A percentile compares a stretch with the other conserved stretches of the same genome.
phyloP scores from a whole-genome alignment of 768 basidiomycete species.

The Boletales sp. region DNA sequence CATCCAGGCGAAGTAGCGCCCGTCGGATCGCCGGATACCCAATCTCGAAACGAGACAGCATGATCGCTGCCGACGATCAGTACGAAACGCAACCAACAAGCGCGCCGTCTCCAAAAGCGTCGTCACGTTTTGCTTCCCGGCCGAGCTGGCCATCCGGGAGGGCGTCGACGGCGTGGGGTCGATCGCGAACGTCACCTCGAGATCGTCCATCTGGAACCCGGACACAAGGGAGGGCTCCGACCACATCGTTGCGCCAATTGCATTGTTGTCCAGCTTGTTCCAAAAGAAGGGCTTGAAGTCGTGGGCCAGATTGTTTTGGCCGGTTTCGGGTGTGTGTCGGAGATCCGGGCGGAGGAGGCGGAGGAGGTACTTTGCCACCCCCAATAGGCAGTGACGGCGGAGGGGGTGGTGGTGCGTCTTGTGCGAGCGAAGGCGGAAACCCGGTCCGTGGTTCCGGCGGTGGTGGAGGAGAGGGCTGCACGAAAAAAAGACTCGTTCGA shows the following conservation, averaged over 20 bases:
- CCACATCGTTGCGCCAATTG: constrained; percentile 63
- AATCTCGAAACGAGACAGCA: constrained; percentile 75
- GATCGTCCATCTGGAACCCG: constrained; percentile 59
- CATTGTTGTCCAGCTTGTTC: constrained; percentile 63
- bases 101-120: constrained; percentile 71
- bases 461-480: constrained; percentile 38
- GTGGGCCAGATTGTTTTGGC: constrained; percentile 41
- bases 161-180: constrained; percentile 42
- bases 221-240: constrained; percentile 44
- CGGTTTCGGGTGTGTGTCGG: constrained; percentile 32
- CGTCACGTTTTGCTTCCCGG: constrained; percentile 58
- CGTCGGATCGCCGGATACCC: constrained; percentile 60
- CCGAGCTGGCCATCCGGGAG: constrained; percentile 37
- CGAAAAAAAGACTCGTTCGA: too few species aligned
- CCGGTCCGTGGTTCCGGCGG: constrained; percentile 42
- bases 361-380: constrained; percentile 9
- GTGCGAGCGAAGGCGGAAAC: too few species aligned
- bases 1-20: constrained; percentile 71
- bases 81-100: background rate
- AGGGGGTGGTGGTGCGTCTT: constrained; percentile 7
- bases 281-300: constrained; percentile 88
- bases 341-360: constrained; percentile 33
- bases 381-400: constrained; percentile 26
- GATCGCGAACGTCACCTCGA: constrained; percentile 71
- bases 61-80: constrained; percentile 55